Conservation (phyloP, 768 basidiomycete genomes). For the Mycena venus region DNA sequence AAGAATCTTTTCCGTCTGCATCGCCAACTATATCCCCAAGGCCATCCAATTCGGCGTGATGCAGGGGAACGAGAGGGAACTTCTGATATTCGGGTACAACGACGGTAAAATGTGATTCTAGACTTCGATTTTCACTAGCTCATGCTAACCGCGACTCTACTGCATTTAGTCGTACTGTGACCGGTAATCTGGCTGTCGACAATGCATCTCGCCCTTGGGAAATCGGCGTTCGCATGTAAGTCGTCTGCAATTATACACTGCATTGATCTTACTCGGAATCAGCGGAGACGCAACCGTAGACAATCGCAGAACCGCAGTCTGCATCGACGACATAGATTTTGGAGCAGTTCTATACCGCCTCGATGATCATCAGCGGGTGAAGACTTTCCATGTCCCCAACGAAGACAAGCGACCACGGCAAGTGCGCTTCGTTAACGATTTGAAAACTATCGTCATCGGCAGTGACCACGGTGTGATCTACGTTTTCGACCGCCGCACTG, state of each 20-base stretch:
- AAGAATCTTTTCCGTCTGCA: background rate
- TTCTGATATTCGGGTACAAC: background rate
- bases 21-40: background rate
- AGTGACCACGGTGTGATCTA: conserved; percentile 32
- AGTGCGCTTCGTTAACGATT: conserved; percentile 22
- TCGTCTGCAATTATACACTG: background rate
- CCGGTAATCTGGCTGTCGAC: background rate
- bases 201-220: background rate
- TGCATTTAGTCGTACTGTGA: background rate
- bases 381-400: background rate
- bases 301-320: background rate
- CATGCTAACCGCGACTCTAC: background rate
- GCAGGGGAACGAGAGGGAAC: background rate
- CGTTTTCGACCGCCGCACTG: conserved; percentile 27
- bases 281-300: conserved; percentile 14
- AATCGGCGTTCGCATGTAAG: background rate
- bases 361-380: background rate
- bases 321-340: background rate
- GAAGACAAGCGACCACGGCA: conserved; percentile 17
- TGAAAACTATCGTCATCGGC: conserved; percentile 10
- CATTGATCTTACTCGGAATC: background rate
- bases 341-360: conserved; percentile 1
- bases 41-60: background rate
- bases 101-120: conserved; percentile 10
- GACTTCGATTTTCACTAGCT: background rate